Percentiles rank a stretch among this genome's conserved stretches.
Evolutionary conservation across 108 stramenopile genomes (phyloP).

Genomic region (Craspedostauros australis): DNA sequence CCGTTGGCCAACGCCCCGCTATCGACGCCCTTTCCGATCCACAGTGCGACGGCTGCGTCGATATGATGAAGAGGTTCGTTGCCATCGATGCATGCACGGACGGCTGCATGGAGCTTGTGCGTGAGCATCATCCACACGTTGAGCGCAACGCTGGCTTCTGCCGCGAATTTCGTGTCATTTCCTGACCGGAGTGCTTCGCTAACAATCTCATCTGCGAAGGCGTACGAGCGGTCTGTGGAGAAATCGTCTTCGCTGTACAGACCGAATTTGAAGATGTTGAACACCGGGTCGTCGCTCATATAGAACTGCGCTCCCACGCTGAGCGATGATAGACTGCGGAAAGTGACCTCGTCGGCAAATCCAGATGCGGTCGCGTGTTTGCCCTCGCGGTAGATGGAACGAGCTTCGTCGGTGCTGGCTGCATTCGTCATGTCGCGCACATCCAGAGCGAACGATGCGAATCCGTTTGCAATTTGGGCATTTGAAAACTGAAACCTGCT

Average conservation of each 20-base stretch:
- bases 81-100: conserved; percentile 19
- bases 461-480: conserved; percentile 6
- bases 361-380: conserved; percentile 12
- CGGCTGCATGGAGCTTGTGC: conserved; percentile 47
- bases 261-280: conserved; percentile 62
- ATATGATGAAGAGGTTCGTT: conserved; percentile 16
- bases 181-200: conserved; percentile 33
- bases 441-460: conserved; percentile 33
- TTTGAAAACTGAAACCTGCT: conserved; percentile 19
- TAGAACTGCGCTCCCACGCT: conserved; percentile 9
- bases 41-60: conserved; percentile 70
- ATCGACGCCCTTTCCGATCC: conserved; percentile 55
- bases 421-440: conserved; percentile 35
- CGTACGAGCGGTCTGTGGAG: conserved; percentile 23
- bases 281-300: conserved; percentile 51
- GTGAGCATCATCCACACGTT: conserved; percentile 64
- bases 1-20: conserved; percentile 38
- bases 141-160: conserved; percentile 54
- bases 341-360: conserved; percentile 29
- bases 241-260: conserved; percentile 51
- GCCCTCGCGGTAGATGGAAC: conserved; percentile 40
- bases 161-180: conserved; percentile 44
- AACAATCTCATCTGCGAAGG: conserved; percentile 64
- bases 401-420: conserved; percentile 19
- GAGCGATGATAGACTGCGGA: conserved; percentile 22